Evolutionary conservation across 768 basidiomycete species (phyloP).

Genomic region (Pulveroboletus sp.): DNA sequence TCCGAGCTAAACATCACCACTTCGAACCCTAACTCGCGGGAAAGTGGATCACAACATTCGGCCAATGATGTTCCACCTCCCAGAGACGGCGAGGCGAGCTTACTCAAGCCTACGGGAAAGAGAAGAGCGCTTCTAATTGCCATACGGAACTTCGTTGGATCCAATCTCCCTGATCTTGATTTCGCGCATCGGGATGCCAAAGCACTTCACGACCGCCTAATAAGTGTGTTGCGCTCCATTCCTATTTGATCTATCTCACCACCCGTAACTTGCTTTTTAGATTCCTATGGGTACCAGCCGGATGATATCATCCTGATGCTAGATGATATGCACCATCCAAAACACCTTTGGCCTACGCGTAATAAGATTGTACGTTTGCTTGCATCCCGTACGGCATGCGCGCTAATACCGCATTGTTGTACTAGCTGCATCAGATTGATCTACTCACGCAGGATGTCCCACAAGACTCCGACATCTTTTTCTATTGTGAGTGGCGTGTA

Average conservation of each 20-base stretch:
- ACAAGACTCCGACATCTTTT: constrained; percentile 47
- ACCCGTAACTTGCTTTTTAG: neutral
- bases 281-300: constrained; percentile 33
- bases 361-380: constrained; percentile 39
- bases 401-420: neutral
- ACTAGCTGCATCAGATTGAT: constrained; percentile 38
- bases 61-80: too few species aligned
- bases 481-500: constrained; percentile 43
- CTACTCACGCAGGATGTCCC: constrained; percentile 40
- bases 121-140: constrained; percentile 10
- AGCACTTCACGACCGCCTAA: constrained; percentile 2
- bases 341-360: constrained; percentile 36
- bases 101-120: neutral
- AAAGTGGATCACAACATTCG: too few species aligned
- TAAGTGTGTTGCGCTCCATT: constrained; percentile 3
- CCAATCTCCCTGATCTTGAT: neutral
- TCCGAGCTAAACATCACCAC: too few species aligned
- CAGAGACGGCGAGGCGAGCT: too few species aligned
- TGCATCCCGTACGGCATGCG: neutral
- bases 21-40: too few species aligned
- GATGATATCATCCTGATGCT: constrained; percentile 42
- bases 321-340: constrained; percentile 30
- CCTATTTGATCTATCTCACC: constrained; percentile 6
- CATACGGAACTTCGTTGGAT: neutral
- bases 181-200: constrained; percentile 8